Conservation (phyloP, 2,329 filamentous ascomycete species). For the Nothomitra cinnamomea region DNA sequence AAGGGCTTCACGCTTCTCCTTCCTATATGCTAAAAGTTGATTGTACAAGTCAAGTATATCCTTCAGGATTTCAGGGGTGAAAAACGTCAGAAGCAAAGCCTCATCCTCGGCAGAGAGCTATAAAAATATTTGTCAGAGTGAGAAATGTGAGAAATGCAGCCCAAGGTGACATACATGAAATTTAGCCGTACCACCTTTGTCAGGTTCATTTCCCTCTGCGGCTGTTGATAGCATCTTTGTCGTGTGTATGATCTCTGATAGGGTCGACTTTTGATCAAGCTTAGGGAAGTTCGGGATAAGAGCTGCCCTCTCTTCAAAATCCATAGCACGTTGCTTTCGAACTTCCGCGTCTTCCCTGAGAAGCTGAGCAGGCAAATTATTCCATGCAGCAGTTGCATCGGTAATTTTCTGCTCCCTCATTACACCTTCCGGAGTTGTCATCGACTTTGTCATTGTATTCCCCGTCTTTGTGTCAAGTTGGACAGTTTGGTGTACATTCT, state of each 20-base stretch:
- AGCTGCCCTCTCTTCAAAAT: too few species aligned
- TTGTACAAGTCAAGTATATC: constrained; percentile 38
- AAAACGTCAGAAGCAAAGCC: constrained; percentile 26
- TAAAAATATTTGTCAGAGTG: neutral
- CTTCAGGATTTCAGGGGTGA: constrained; percentile 32
- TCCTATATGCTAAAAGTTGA: constrained; percentile 34
- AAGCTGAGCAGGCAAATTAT: too few species aligned
- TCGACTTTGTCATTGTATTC: neutral
- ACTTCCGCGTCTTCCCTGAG: too few species aligned
- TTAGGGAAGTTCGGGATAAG: too few species aligned
- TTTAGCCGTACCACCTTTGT: neutral
- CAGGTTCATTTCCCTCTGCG: too few species aligned
- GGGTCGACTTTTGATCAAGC: too few species aligned
- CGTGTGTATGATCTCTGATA: too few species aligned
- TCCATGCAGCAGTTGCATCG: too few species aligned
- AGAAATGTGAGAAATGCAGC: neutral
- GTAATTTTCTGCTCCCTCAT: too few species aligned
- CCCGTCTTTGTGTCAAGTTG: constrained; percentile 7
- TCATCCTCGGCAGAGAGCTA: constrained; percentile 23
- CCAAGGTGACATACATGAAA: neutral
- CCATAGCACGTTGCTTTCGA: too few species aligned
- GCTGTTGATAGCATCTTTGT: too few species aligned
- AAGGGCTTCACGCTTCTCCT: constrained; percentile 38
- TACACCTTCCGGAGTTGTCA: too few species aligned
- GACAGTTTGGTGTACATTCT: neutral